Base-by-base conservation (phyloP, 805 yeast species). In the Candida verbasci region DNA sequence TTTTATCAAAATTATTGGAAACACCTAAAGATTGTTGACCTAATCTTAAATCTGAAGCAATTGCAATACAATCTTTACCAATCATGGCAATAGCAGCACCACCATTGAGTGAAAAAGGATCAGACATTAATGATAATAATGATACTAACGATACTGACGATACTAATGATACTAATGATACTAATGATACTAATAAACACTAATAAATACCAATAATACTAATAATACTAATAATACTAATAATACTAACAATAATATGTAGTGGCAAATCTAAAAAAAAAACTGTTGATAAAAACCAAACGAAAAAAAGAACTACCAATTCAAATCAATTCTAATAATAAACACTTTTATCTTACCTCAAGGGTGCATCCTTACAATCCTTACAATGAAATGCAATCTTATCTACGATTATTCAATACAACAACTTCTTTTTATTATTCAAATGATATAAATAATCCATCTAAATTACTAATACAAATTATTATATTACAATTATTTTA, bases 71-170 rank as follows among this genome's bases (percentile, higher is more conserved):
- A 50, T 88, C 97, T 57, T 94, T 89, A 52, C 99, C 99, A 17
- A 82, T 82, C 99, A 93, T 93, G 46, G 98, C 98, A 23, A 94
- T 95, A 35, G 95, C 96, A 45, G 95, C 76, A 65, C 99, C 98
- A 71, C 80, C 87, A 55, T 81, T 81, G 48, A 81, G 71, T 25
- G 86, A 78, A 57, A 85, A 79, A 52, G 87, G 87, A 62, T 81
- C 87, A 25, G 86, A 79, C 86, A 80, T 78, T 15, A n/a, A n/a
- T n/a, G n/a, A n/a, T 11, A 11, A n/a, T 24, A 24, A 24, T n/a
- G n/a, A n/a, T n/a, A n/a, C n/a, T n/a, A n/a, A n/a, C n/a, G n/a
- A n/a, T n/a, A n/a, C n/a, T n/a, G n/a, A n/a, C n/a, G n/a, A n/a
- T n/a, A n/a, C n/a, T n/a, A n/a, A n/a, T n/a, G n/a, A n/a, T n/a